Evolutionary conservation across 2,329 filamentous ascomycete species (phyloP).

Genomic region (Diaporthe aspalathi): DNA sequence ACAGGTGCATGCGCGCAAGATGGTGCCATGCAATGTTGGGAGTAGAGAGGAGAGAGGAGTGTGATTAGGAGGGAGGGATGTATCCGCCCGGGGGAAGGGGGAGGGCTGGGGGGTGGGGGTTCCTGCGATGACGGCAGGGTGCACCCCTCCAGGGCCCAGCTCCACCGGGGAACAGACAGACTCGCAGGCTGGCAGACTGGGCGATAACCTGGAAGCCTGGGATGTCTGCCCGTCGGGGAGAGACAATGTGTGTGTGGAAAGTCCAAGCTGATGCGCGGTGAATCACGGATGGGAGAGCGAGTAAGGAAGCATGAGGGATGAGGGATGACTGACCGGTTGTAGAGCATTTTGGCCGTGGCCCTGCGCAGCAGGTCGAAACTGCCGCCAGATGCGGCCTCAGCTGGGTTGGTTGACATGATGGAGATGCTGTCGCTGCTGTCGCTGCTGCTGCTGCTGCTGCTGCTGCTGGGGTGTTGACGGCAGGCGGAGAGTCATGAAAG

Average conservation of each 20-base stretch:
- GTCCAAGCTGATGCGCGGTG: slow-evolving; percentile 1
- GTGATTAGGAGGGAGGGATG: slow-evolving; percentile 12
- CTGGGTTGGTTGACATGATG: slow-evolving; percentile 61
- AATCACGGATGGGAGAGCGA: slow-evolving; percentile 11
- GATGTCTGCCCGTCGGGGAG: neutral
- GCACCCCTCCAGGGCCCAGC: slow-evolving; percentile 12
- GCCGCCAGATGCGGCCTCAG: slow-evolving; percentile 53
- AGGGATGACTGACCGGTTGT: slow-evolving; percentile 61
- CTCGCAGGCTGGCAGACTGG: slow-evolving; percentile 27
- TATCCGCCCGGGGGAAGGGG: slow-evolving; percentile 6
- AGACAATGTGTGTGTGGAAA: neutral
- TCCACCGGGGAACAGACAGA: slow-evolving; percentile 20
- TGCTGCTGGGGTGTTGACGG: slow-evolving; percentile 17
- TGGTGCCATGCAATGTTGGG: slow-evolving; percentile 10
- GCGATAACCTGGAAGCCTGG: neutral
- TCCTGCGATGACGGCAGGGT: slow-evolving; percentile 29
- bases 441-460: slow-evolving; percentile 3
- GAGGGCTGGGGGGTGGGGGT: too few relatives aligned
- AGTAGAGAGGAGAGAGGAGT: neutral
- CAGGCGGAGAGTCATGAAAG: slow-evolving; percentile 30
- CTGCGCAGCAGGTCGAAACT: slow-evolving; percentile 68
- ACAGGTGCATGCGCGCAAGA: neutral
- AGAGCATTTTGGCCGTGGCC: slow-evolving; percentile 72
- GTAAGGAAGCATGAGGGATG: slow-evolving; percentile 40
- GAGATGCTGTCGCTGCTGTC: slow-evolving; percentile 1